Base-by-base conservation (phyloP, 176 grass and related monocot genomes). In the Eleusine coracana region DNA sequence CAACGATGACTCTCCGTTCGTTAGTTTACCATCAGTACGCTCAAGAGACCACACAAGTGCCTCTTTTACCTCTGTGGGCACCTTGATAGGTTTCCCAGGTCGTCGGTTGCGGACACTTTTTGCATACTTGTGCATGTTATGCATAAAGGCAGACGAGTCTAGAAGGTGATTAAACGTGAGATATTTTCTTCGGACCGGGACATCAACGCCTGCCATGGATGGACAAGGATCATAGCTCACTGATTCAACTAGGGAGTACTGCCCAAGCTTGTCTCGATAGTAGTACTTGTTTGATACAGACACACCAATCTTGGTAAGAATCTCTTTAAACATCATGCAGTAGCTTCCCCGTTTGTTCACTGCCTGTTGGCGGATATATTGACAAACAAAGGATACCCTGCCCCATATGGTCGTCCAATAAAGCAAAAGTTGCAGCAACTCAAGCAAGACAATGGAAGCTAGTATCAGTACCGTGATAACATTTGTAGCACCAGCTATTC, bases 311-410 rank as follows among this genome's bases (percentile, higher is more conserved):
- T 14, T 80, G 0, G 34, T 12, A 39, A 80, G 48, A 54, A 68
- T 2, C 41, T 39, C 31, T 39, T n/a, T 80, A 11, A 56, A 80
- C 34, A 61, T 66, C 61, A 79, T 49, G 17, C 61, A 50, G 6
- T 3, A 49, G 60, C 61, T 66, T 65, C 17, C 16, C 5, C 31
- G 1, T 66, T 1, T 37, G 5, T 28, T 62, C 7, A 44, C 2
- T 16, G 74, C 37, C 8, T 27, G 36, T 38, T 18, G 23, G 29
- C 70, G 45, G 4, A 80, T 1, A 68, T 16, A 69, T 0, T 58
- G 65, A 17, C 78, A 69, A 70, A 39, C 65, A 41, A 80, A 80
- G 20, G 31, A 38, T 16, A 80, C 78, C 25, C 64, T 38, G 21
- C 46, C 64, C 78, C 78, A 80, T 39, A 68, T 69, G 48, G 31